Percentiles rank a stretch among this genome's conserved stretches.
These are phyloP conservation scores for Stemphylium lycopersici DNA, from an alignment of 2,329 filamentous ascomycete genomes.

Conservation along the genomic window DNA sequence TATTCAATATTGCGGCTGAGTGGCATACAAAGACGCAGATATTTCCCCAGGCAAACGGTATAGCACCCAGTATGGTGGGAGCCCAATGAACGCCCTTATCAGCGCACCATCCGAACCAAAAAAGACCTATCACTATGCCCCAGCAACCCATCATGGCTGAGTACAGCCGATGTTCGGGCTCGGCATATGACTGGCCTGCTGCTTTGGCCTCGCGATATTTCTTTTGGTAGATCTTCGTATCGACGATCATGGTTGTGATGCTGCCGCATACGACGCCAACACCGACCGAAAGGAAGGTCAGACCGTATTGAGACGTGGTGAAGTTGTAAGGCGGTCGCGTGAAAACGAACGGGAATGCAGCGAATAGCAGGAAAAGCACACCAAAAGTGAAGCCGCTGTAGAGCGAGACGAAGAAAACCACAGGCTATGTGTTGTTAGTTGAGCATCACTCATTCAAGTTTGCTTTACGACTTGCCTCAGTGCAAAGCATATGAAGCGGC, in stretches of 20 bases:
- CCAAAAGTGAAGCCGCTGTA: slow-evolving; percentile 46
- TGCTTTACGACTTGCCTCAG: no score
- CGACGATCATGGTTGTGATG: slow-evolving; percentile 42
- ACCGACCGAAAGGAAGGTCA: slow-evolving; percentile 44
- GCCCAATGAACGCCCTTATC: slow-evolving; percentile 56
- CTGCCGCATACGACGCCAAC: slow-evolving; percentile 38
- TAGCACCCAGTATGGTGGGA: slow-evolving; percentile 55
- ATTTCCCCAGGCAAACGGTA: slow-evolving; percentile 66
- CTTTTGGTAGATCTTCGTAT: slow-evolving; percentile 46
- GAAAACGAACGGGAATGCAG: slow-evolving; percentile 44
- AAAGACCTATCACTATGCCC: slow-evolving; percentile 60
- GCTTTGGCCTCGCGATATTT: slow-evolving; percentile 34
- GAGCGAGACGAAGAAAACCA: slow-evolving; percentile 43
- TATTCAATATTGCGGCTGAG: neutral
- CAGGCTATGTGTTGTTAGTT: slow-evolving; percentile 27
- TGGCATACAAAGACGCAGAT: slow-evolving; percentile 63
- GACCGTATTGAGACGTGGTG: slow-evolving; percentile 35
- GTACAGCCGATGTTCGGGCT: slow-evolving; percentile 65
- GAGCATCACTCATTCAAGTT: no score
- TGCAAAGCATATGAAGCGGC: slow-evolving; percentile 56
- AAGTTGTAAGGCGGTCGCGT: slow-evolving; percentile 39
- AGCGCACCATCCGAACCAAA: slow-evolving; percentile 67
- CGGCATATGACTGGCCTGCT: slow-evolving; percentile 41
- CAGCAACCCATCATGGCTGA: slow-evolving; percentile 64
- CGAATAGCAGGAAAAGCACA: slow-evolving; percentile 47